A percentile compares a stretch with the other conserved stretches of the same genome.
These are phyloP conservation scores for Filosporella fistucella DNA, from an alignment of 495 filamentous ascomycete genomes.

Conservation along the genomic window DNA sequence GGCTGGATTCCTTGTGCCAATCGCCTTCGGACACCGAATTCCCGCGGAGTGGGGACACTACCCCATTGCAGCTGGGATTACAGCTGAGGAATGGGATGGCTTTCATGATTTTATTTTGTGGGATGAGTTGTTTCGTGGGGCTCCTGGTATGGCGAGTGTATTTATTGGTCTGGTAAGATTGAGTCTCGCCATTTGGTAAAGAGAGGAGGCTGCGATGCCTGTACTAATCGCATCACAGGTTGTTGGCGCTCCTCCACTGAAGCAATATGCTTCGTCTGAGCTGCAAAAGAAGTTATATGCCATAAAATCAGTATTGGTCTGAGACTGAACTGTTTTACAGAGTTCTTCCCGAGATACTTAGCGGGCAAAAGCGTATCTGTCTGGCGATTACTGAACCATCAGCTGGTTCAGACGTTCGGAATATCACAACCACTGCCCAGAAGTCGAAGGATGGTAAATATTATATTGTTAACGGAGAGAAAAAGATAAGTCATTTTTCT, in stretches of 20 bases:
- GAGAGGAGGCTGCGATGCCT: background rate
- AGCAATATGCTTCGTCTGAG: constrained; percentile 11
- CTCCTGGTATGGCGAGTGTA: constrained; percentile 9
- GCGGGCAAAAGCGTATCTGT: constrained; percentile 92
- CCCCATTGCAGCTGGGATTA: constrained; percentile 6
- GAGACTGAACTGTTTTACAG: background rate
- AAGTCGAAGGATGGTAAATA: constrained; percentile 90
- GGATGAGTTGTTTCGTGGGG: constrained; percentile 17
- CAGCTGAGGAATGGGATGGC: constrained; percentile 13
- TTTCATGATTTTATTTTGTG: constrained; percentile 21
- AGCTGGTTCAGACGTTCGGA: constrained; percentile 81
- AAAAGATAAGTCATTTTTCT: constrained; percentile 53
- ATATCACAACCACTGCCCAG: constrained; percentile 89
- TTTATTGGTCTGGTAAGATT: constrained; percentile 16
- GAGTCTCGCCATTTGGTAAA: background rate
- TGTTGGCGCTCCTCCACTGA: constrained; percentile 15
- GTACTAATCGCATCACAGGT: background rate
- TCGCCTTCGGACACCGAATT: constrained; percentile 10
- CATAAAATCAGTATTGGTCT: background rate
- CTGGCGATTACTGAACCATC: constrained; percentile 79
- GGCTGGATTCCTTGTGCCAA: constrained; percentile 13
- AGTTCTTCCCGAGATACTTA: constrained; percentile 74
- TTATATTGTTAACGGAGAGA: constrained; percentile 98
- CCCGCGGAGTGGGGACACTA: constrained; percentile 10
- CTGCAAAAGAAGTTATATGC: constrained; percentile 10